Conservation (phyloP, 2,329 filamentous ascomycete species). For the Clonostachys sp. region DNA sequence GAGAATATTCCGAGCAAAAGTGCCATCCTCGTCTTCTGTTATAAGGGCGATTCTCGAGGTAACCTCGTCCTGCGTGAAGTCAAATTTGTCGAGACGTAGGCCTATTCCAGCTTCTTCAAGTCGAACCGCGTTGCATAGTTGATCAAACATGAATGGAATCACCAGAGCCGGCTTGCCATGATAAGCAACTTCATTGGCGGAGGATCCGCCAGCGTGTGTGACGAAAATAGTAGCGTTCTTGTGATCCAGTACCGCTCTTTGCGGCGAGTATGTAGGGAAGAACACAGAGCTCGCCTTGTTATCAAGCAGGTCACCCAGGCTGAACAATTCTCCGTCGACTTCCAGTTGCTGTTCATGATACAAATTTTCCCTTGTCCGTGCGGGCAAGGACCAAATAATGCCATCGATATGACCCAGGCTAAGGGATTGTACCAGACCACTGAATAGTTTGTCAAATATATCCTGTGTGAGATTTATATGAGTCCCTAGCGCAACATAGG, state of each 20-base stretch:
- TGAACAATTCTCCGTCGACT: too few relatives aligned
- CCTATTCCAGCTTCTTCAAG: conserved; percentile 25
- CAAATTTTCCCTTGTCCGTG: too few relatives aligned
- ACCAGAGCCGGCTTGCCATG: conserved; percentile 28
- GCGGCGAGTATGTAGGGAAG: conserved; percentile 28
- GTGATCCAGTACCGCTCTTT: conserved; percentile 31
- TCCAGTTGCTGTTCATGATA: background rate
- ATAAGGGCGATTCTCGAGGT: conserved; percentile 17
- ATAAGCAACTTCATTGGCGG: conserved; percentile 32
- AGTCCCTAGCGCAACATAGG: conserved; percentile 36
- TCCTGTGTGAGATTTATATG: conserved; percentile 24
- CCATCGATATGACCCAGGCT: conserved; percentile 24
- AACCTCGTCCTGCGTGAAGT: conserved; percentile 24
- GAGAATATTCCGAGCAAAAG: conserved; percentile 20
- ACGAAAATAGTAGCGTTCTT: conserved; percentile 24
- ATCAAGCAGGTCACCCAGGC: conserved; percentile 12
- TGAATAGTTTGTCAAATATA: conserved; percentile 22
- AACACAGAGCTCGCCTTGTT: conserved; percentile 20
- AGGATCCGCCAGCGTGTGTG: conserved; percentile 34
- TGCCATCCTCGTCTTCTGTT: conserved; percentile 18
- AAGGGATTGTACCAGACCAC: conserved; percentile 17
- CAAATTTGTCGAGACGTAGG: conserved; percentile 26
- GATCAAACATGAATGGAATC: conserved; percentile 34
- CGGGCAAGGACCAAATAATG: conserved; percentile 26
- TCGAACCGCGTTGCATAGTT: conserved; percentile 28